Base-by-base conservation (phyloP, 2,329 filamentous ascomycete species). In the Immersiporthe knoxdaviesiana region DNA sequence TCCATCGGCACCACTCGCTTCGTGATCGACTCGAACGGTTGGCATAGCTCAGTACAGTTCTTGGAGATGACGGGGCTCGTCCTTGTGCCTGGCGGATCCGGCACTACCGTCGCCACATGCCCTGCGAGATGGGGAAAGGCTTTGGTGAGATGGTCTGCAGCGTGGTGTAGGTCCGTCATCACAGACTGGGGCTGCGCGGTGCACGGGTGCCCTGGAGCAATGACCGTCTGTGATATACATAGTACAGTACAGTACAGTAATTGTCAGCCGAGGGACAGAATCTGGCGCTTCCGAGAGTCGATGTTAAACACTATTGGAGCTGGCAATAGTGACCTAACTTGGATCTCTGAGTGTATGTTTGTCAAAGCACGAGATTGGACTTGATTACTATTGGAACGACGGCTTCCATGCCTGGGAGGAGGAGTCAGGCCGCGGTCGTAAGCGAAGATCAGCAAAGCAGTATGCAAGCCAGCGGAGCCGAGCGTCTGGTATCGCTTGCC, bases 31-130 rank as follows among this genome's bases (percentile, higher is more conserved):
- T 71, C 37, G 3, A 71, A 32, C 11, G 67, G 54, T 5, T 62
- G 21, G 44, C 61, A 63, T 30, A 62, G n/a, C 8, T 50, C 7
- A 16, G 44, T 64, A 24, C 62, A 61, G 24, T 71, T 67, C 18
- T 41, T 69, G 16, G 63, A 16, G 10, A 67, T 47, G 7, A 71
- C 60, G 2, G 35, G 60, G 10, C 64, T 65, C 7, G 54, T 3
- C 10, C 70, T 61, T 37, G 65, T 30, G 4, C 60, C 61, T 6
- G 67, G 35, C 2, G 27, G n/a, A 18, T 71, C 67, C 16, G 67
- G 67, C 39, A 67, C n/a, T 2, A 71, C 62, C 8, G 63, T 52
- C 11, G 64, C 62, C 1, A 71, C 70, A 65, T 71, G 67, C n/a
- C 70, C 70, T 37, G 41, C 63, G 12, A 71, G 10, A 58, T 65